These are phyloP conservation scores for Themeda triandra DNA, from an alignment of 176 grass and related monocot species.

Conservation along the genomic window DNA sequence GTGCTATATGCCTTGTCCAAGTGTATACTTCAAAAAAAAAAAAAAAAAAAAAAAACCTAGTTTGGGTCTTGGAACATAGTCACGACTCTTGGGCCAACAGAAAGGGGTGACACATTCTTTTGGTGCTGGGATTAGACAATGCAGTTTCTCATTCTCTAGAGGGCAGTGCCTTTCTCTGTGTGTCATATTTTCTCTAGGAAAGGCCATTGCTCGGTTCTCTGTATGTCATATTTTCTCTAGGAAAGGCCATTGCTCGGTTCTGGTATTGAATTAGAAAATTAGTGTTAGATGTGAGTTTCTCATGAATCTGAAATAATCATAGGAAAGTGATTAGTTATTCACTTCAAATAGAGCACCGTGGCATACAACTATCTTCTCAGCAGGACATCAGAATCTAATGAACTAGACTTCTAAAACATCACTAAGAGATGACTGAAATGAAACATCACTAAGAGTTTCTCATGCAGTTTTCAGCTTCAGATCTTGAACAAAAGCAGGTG, in stretches of 20 bases:
- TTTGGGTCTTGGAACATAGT: constrained; percentile 76
- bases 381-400: background rate
- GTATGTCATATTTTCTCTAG: too few species aligned
- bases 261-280: background rate
- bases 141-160: constrained; percentile 58
- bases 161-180: constrained; percentile 78
- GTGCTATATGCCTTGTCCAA: too few species aligned
- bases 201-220: constrained; percentile 55
- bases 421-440: too few species aligned
- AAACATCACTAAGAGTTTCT: too few species aligned
- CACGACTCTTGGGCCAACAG: too few species aligned
- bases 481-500: too few species aligned
- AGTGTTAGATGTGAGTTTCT: constrained; percentile 6
- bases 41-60: too few species aligned
- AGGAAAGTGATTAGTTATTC: constrained; percentile 7
- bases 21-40: too few species aligned
- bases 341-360: background rate
- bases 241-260: too few species aligned
- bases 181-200: constrained; percentile 75
- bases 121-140: constrained; percentile 77
- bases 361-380: background rate
- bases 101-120: too few species aligned
- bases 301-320: constrained; percentile 53
- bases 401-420: background rate
- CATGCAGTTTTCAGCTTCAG: too few species aligned